Conservation (phyloP, 1,139 yeast species). For the Candida sp. region DNA sequence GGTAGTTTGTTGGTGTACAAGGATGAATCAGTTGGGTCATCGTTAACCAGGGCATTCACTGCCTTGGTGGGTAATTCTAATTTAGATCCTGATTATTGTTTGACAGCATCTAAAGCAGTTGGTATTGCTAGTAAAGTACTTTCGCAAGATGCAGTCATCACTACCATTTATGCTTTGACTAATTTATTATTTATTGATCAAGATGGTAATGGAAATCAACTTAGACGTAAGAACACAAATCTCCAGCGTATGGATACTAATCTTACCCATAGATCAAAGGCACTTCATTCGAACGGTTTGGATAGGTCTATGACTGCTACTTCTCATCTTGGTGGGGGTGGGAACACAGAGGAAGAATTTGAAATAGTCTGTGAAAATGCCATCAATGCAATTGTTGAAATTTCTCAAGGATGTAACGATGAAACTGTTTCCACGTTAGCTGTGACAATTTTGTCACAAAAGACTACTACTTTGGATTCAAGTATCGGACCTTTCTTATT, state of each 20-base stretch:
- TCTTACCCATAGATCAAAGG: conserved; percentile 1
- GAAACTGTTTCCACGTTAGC: conserved; percentile 78
- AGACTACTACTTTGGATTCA: conserved; percentile 47
- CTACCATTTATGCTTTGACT: conserved; percentile 82
- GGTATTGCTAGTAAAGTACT: conserved; percentile 45
- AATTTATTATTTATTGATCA: conserved; percentile 66
- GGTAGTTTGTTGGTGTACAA: conserved; percentile 52
- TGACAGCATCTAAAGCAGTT: conserved; percentile 35
- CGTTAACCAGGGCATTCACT: conserved; percentile 48
- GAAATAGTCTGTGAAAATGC: conserved; percentile 53
- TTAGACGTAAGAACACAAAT: conserved; percentile 2
- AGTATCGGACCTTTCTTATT: conserved; percentile 42
- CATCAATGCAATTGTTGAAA: conserved; percentile 66
- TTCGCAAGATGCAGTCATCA: conserved; percentile 78
- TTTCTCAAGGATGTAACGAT: conserved; percentile 68
- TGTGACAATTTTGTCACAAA: conserved; percentile 80
- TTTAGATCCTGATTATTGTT: conserved; percentile 26
- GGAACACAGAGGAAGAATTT: conserved; percentile 16
- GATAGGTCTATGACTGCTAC: conserved; percentile 2
- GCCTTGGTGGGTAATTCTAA: conserved; percentile 45
- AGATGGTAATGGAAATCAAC: conserved; percentile 18
- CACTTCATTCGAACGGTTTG: conserved; percentile 1
- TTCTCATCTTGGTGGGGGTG: conserved; percentile 2
- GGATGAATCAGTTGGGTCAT: conserved; percentile 43
- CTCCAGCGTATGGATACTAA: conserved; percentile 2